phyloP scores from a whole-genome alignment of 805 yeast species.

The Metahyphopichia silvanorum region DNA sequence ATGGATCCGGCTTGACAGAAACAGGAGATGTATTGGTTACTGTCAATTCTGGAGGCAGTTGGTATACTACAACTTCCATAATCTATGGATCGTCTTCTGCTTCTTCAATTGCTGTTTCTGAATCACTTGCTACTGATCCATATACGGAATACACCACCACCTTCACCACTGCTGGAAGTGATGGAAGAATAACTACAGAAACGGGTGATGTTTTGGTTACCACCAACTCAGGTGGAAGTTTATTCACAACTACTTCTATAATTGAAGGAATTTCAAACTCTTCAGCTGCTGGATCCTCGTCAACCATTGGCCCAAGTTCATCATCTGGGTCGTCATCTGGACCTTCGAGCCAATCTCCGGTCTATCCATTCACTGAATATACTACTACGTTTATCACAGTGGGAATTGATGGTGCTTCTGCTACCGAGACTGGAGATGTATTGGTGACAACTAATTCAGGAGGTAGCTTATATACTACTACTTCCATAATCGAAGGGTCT shows the following conservation, averaged over 20 bases:
- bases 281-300: not conserved
- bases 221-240: not conserved
- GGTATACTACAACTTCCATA: constrained; percentile 9
- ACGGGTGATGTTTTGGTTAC: constrained; percentile 2
- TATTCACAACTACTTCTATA: constrained; percentile 1
- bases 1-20: constrained; percentile 11
- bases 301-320: too few species aligned
- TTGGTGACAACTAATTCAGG: not conserved
- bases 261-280: not conserved
- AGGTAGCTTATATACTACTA: not conserved
- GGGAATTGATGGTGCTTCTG: not conserved
- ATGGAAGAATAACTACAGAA: not conserved
- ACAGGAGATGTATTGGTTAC: constrained; percentile 14
- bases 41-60: constrained; percentile 8
- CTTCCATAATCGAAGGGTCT: constrained; percentile 5
- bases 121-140: too few species aligned
- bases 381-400: not conserved
- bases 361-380: not conserved
- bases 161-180: not conserved
- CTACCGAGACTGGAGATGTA: not conserved
- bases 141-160: constrained; percentile 1
- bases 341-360: too few species aligned
- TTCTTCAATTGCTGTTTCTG: not conserved
- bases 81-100: not conserved
- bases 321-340: too few species aligned